A percentile compares a stretch with the other conserved stretches of the same genome.
phyloP scores from a whole-genome alignment of 208 protist genomes.

The Vickermania ingenoplastis region DNA sequence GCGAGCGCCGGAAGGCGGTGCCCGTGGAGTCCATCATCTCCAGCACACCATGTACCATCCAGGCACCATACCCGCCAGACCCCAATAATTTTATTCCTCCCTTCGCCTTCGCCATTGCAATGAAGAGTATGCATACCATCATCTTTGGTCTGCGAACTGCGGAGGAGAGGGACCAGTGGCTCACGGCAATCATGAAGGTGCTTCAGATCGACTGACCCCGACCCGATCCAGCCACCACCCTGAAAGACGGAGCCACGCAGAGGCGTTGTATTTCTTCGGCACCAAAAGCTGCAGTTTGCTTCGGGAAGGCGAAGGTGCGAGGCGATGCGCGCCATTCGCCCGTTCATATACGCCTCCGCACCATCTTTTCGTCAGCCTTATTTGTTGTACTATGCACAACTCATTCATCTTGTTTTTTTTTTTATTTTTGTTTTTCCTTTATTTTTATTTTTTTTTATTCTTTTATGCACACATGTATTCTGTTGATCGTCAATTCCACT shows the following conservation, averaged over 20 bases:
- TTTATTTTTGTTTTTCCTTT: constrained; percentile 12
- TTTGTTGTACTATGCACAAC: neutral
- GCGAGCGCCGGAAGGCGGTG: constrained; percentile 62
- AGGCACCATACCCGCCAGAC: constrained; percentile 1
- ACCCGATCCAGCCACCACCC: neutral
- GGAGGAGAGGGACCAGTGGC: constrained; percentile 59
- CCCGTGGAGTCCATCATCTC: constrained; percentile 54
- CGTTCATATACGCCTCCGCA: no score
- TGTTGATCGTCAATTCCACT: constrained; percentile 2
- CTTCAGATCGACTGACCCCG: constrained; percentile 53
- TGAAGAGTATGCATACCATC: constrained; percentile 57
- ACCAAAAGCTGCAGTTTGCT: neutral
- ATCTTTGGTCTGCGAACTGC: constrained; percentile 49
- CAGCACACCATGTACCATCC: constrained; percentile 27
- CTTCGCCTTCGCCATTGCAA: constrained; percentile 57
- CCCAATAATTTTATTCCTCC: constrained; percentile 20
- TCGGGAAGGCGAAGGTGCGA: neutral
- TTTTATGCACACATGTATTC: constrained; percentile 1
- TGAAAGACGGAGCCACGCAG: no score
- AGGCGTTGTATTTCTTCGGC: no score
- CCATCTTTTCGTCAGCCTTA: no score
- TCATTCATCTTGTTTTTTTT: constrained; percentile 14
- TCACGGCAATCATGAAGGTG: constrained; percentile 42
- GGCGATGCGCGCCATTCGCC: no score
- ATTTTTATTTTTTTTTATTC: constrained; percentile 11